Evolutionary conservation across 2,329 filamentous ascomycete genomes (phyloP).

Genomic region (Saccharata proteae): DNA sequence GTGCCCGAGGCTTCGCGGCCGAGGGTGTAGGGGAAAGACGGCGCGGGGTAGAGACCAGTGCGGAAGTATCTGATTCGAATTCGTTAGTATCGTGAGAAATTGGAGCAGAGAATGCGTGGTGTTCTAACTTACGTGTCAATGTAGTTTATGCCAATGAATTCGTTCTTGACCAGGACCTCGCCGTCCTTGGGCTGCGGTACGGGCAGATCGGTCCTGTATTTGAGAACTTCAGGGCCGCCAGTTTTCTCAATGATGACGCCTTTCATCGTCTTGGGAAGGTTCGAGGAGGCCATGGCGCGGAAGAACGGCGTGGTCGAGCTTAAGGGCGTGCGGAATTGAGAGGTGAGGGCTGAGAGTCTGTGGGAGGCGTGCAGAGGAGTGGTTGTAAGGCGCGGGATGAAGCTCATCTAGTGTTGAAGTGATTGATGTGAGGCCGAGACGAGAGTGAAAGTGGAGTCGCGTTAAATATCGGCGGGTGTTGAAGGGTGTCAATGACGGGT

Average conservation of each 20-base stretch:
- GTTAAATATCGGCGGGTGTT: too few species aligned
- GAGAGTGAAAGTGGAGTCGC: too few species aligned
- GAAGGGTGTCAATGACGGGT: too few species aligned
- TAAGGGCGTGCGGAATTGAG: not conserved
- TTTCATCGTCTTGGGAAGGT: conserved; percentile 56
- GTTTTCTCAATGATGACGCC: conserved; percentile 60
- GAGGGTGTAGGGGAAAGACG: conserved; percentile 59
- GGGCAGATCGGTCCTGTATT: conserved; percentile 58
- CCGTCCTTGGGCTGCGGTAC: conserved; percentile 57
- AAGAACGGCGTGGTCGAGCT: too few species aligned
- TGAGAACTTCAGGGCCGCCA: conserved; percentile 58
- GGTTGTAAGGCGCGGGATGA: too few species aligned
- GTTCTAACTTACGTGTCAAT: conserved; percentile 65
- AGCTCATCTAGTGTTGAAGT: too few species aligned
- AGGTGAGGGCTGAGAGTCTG: too few species aligned
- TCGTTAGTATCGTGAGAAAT: conserved; percentile 6
- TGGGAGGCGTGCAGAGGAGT: too few species aligned
- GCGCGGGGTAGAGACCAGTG: conserved; percentile 62
- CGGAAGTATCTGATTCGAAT: conserved; percentile 59
- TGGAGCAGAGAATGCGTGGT: not conserved
- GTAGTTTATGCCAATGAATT: conserved; percentile 71
- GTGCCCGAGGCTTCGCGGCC: conserved; percentile 70
- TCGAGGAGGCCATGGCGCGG: conserved; percentile 30
- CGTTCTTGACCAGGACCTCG: conserved; percentile 70
- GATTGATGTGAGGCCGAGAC: too few species aligned